phyloP scores from a whole-genome alignment of 192 early-diverging fungal species.

The Thamnidium elegans region DNA sequence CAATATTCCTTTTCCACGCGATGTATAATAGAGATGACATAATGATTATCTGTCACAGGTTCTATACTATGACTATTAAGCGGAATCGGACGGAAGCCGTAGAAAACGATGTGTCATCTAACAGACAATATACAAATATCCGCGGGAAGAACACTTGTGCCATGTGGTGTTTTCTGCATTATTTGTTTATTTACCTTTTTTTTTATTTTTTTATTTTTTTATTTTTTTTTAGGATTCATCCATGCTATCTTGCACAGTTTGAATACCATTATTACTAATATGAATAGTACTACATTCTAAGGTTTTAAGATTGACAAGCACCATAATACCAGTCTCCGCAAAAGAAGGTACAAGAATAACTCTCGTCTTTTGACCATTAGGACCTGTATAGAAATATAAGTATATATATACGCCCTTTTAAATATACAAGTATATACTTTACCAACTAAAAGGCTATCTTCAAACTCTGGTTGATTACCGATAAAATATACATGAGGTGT shows the following conservation, averaged over 20 bases:
- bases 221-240: no score
- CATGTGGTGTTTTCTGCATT: no score
- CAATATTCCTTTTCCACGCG: no score
- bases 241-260: neutral
- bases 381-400: constrained; percentile 32
- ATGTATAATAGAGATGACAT: no score
- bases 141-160: no score
- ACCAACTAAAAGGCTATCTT: constrained; percentile 53
- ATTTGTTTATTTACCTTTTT: no score
- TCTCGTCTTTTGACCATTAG: constrained; percentile 55
- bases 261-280: constrained; percentile 20
- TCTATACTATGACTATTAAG: no score
- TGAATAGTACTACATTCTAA: constrained; percentile 52
- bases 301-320: constrained; percentile 76
- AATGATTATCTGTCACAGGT: no score
- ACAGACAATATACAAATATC: no score
- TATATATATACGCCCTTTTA: neutral
- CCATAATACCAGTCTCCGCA: constrained; percentile 58
- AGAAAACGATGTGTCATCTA: no score
- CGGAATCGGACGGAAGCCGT: no score
- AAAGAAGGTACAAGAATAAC: constrained; percentile 82
- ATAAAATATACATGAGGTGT: constrained; percentile 86
- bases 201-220: no score
- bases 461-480: constrained; percentile 82
- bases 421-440: constrained; percentile 5